Base-by-base conservation (phyloP, 352 stramenopile species). In the Phytopythium montanum region DNA sequence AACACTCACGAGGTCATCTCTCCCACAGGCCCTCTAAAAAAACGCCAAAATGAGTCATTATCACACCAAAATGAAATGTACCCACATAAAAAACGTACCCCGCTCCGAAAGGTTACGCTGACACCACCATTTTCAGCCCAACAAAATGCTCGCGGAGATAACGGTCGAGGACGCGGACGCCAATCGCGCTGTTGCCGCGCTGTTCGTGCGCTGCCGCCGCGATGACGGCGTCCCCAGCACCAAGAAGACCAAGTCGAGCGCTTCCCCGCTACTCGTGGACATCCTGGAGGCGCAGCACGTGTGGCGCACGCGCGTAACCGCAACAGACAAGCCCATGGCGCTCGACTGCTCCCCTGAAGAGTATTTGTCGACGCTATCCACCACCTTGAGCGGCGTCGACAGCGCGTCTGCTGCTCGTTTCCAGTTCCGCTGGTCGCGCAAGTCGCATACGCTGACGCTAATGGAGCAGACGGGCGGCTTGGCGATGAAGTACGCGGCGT, bases 401-500 rank as follows among this genome's bases (percentile, higher is more conserved):
- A 34, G 19, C 18, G 31, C 21, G 18, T 26, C 31, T 4, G 29
- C 54, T 3, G 12, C 54, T 14, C 58, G 62, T 28, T 88, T 88
- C 33, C 38, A 65, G 54, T 75, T 78, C 41, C 74, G 72, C 29
- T 88, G 78, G 78, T 70, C 69, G 46, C 70, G 55, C 23, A 33
- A 58, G 23, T 64, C 60, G 38, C 39, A 26, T 0, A 60, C 55
- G 59, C 60, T 88, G 64, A 88, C 78, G 61, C 59, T 88, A 28
- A 76, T 85, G 71, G 78, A 86, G 54, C 55, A 48, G 12, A 56
- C 71, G n/a, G 56, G 45, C 45, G 59, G 60, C 3, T 70, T 88
- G 29, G 64, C 78, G 45, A 81, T 88, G 75, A 88, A 84, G 49
- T 88, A 84, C 54, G 65, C 73, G 39, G 56, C 48, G 13, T 41